Percentiles rank a stretch among this genome's conserved stretches.
Conservation (phyloP, 371 early-diverging fungal genomes). For the Haplosporangium sp. region DNA sequence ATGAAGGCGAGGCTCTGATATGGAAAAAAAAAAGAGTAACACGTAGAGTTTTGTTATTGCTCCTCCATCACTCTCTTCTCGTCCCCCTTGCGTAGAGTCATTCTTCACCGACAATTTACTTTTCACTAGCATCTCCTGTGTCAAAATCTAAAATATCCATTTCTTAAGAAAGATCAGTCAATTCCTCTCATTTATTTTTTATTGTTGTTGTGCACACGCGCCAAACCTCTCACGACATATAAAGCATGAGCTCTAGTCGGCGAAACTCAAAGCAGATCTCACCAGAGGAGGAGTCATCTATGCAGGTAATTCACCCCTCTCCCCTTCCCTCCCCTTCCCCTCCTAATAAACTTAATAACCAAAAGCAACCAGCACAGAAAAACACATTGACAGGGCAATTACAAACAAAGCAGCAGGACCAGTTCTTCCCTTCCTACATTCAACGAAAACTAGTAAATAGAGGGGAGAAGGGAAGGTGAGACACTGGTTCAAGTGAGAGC, state of each 20-base stretch:
- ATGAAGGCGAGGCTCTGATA: not conserved
- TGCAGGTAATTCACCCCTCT: slow-evolving; percentile 35
- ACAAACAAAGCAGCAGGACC: not conserved
- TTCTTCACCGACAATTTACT: not conserved
- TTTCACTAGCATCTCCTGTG: not conserved
- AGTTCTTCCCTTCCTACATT: not conserved
- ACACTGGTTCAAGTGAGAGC: not conserved
- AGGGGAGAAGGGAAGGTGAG: not conserved
- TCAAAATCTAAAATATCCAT: not conserved
- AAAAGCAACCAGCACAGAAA: not conserved
- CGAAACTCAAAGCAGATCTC: slow-evolving; percentile 56
- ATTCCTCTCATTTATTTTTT: not conserved
- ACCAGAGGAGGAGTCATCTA: slow-evolving; percentile 31
- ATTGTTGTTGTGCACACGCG: not conserved
- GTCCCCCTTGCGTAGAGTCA: not conserved
- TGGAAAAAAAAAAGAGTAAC: not conserved
- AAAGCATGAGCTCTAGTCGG: slow-evolving; percentile 41
- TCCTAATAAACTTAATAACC: too few relatives aligned
- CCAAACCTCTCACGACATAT: not conserved
- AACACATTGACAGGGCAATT: too few relatives aligned
- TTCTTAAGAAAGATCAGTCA: not conserved
- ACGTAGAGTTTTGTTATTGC: not conserved
- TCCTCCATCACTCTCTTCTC: not conserved
- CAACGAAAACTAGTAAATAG: not conserved
- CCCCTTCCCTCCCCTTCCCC: not conserved